Conservation (phyloP, 768 basidiomycete species). For the Cystofilobasidium capitatum region DNA sequence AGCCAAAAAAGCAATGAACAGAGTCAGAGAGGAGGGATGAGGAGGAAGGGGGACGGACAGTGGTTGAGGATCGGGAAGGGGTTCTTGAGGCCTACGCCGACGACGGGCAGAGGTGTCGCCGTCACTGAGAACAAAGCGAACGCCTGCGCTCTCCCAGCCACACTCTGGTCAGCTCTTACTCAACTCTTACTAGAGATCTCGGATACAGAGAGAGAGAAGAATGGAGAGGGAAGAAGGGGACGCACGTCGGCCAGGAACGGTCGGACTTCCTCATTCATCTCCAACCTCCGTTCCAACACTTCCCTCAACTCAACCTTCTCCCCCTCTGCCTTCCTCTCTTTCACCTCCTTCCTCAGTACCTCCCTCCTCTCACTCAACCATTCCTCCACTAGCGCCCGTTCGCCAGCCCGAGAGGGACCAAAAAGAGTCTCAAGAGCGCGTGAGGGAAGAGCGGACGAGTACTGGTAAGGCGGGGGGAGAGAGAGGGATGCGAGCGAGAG, state of each 20-base stretch:
- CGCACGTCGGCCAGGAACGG: slow-evolving; percentile 14
- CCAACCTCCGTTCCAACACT: slow-evolving; percentile 5
- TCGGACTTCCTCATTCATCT: slow-evolving; percentile 19
- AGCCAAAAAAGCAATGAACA: too few relatives aligned
- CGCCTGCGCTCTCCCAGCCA: too few relatives aligned
- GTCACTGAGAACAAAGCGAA: slow-evolving; percentile 23
- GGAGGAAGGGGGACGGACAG: neutral
- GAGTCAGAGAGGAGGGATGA: neutral
- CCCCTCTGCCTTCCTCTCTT: slow-evolving; percentile 1
- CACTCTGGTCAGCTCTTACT: too few relatives aligned
- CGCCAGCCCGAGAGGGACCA: slow-evolving; percentile 2
- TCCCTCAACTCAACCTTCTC: neutral
- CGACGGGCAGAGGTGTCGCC: slow-evolving; percentile 6
- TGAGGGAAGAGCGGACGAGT: slow-evolving; percentile 9
- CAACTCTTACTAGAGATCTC: too few relatives aligned
- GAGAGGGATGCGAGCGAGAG: slow-evolving; percentile 21
- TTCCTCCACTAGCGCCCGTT: slow-evolving; percentile 9
- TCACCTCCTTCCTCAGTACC: neutral
- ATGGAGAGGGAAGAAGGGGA: neutral
- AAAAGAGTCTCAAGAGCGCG: slow-evolving; percentile 9
- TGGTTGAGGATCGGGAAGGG: slow-evolving; percentile 25
- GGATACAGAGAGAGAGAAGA: neutral
- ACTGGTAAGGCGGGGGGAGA: slow-evolving; percentile 20
- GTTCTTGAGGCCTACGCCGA: slow-evolving; percentile 10
- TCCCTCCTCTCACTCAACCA: slow-evolving; percentile 14